These are phyloP conservation scores for Fusarium nematophilum DNA, from an alignment of 2,329 filamentous ascomycete genomes.

Conservation along the genomic window DNA sequence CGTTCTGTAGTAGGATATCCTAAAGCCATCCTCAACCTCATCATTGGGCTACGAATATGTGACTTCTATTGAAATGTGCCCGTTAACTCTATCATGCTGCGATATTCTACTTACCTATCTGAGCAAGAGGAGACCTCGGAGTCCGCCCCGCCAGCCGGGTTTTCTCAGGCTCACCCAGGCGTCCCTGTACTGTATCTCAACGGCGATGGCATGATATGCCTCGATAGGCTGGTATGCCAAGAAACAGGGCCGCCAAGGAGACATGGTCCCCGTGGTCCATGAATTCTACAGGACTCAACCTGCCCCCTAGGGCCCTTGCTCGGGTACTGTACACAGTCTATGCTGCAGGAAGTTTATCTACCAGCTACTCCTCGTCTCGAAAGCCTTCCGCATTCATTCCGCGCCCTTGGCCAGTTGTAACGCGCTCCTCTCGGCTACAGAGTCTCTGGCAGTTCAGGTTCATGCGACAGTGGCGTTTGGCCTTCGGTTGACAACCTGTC, in stretches of 20 bases:
- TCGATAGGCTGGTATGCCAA: slow-evolving; percentile 9
- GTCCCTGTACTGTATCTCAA: too few relatives aligned
- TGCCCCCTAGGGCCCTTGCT: neutral
- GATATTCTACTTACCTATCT: too few relatives aligned
- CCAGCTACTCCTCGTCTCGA: neutral
- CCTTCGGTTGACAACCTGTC: slow-evolving; percentile 38
- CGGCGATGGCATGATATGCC: slow-evolving; percentile 1
- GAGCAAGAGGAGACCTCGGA: too few relatives aligned
- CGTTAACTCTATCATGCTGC: too few relatives aligned
- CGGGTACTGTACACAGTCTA: neutral
- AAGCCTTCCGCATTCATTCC: slow-evolving; percentile 5
- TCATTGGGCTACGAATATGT: too few relatives aligned
- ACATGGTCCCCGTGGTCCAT: neutral
- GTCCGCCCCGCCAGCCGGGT: too few relatives aligned
- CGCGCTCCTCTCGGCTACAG: neutral
- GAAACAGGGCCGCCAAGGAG: neutral
- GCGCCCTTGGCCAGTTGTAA: slow-evolving; percentile 6
- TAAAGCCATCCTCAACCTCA: too few relatives aligned
- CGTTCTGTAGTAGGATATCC: too few relatives aligned
- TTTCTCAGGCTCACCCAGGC: neutral
- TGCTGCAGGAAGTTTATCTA: neutral
- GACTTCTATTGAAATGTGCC: neutral
- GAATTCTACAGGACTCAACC: neutral
- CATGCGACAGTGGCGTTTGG: slow-evolving; percentile 33
- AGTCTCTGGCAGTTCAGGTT: neutral